Base-by-base conservation (phyloP, 495 filamentous ascomycete species). In the Thozetella sp. region DNA sequence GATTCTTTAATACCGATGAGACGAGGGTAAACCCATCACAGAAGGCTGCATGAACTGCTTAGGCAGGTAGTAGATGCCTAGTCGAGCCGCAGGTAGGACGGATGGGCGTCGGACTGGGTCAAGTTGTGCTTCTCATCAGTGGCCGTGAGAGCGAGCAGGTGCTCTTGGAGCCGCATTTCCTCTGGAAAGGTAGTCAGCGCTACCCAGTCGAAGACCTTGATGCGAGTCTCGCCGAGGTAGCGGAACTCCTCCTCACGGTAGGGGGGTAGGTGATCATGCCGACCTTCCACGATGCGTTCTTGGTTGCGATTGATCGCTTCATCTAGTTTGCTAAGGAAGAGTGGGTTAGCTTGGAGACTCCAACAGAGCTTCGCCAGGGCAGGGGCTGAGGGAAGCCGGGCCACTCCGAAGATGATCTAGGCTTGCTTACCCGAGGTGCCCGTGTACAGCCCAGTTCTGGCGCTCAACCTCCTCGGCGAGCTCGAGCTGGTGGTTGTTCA, bases 401-500 rank as follows among this genome's bases (percentile, higher is more conserved):
- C n/a, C n/a, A n/a, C n/a, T 1, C 20, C 12, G 27, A 23, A 20
- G 20, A 27, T 23, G 13, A 13, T 9, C 22, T 19, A 37, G 22
- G 9, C 51, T 37, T 17, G 65, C 79, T 65, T 80, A 93, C 90
- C 85, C 78, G 25, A 91, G 72, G 51, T 76, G 72, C 15, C 90
- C 89, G 59, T 88, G 80, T 45, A 93, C 68, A 1, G 89, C 84
- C 71, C 91, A 93, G 23, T 88, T 87, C 59, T 90, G 82, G 4
- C 72, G 67, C 46, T 88, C 84, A 53, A 97, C 75, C 65, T 88
- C 88, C 50, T 84, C 77, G 1, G 93, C 93, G 11, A 98, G 80
- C 69, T 99, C 93, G 34, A 85, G 82, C 72, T 99, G 95, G 67
- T 99, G 95, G 64, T 97, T 96, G 64, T 93, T 91, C 66, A 97